Base-by-base conservation (phyloP, 805 yeast species). In the Yarrowia sp. region DNA sequence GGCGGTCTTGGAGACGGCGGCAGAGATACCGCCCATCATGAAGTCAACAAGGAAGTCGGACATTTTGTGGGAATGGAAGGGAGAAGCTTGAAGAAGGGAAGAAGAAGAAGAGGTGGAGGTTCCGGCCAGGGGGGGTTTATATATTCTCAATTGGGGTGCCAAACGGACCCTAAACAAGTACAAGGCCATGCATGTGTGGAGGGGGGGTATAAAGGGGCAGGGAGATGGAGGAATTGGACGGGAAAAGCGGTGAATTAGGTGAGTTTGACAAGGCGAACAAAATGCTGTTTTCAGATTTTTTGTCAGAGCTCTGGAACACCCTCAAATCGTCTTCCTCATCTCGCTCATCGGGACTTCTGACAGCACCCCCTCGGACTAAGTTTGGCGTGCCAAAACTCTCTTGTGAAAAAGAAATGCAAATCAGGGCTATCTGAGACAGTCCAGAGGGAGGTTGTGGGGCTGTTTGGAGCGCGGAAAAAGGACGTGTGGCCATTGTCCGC, bases 1-100 rank as follows among this genome's bases (percentile, higher is more conserved):
- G 74, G 96, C 97, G 74, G 97, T 92, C 89, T 92, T 92, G 76
- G 97, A 90, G 84, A 92, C 93, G 79, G 97, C 97, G 85, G 97
- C 97, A 85, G 97, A 92, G 77, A 92, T 96, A 92, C 97, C 97
- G 84, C 97, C 97, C 97, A 93, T 77, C 72, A 77, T 69, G 74
- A 77, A 77, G 72, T 77, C 79, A 71, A 77, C 70, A 65, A 77
- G 52, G 72, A 77, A 77, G 71, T 61, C 55, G 67, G 55, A 46
- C 67, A 46, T 61, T 45, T 43, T 61, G 55, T 61, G 53, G 53
- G 53, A 48, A 48, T 48, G 52, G 26, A 26, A 36, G n/a, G 11
- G 36, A 14, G 52, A 48, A 14, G 58, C 52, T 59, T 38, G 52
- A 35, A 32, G 42, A 35, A 36, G 32, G 7, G 19, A 11, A 32